Base-by-base conservation (phyloP, 768 basidiomycete species). In the Lyophyllum decastes region DNA sequence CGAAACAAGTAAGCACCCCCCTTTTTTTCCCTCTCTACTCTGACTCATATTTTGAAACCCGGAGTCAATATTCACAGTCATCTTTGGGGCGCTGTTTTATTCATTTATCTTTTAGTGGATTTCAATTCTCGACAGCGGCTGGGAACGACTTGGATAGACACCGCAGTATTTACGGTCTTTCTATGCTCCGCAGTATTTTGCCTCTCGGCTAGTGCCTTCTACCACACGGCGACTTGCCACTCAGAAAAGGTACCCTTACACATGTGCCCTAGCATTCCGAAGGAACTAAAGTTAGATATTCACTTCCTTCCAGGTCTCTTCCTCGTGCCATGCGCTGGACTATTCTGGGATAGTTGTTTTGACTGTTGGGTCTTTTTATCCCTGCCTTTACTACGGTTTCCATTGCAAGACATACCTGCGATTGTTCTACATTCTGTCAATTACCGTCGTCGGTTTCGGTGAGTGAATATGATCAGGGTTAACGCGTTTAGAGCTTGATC, bases 61-160 rank as follows among this genome's bases (percentile, higher is more conserved):
- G 14, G 58, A 91, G 92, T 95, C 55, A 95, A 95, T 72, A 92
- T 95, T 46, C 89, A 93, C 71, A 89, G 81, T 58, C 94, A 95
- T 68, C 75, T 94, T 8, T 81, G 85, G 75, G 90, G 86, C 25
- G 84, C 87, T 30, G 66, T 83, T 4, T 64, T 90, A 24, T 92
- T 91, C 67, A 64, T 74, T 16, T 78, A 79, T 68, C 72, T 89
- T 52, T 73, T 88, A 34, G 65, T 68, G 40, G 84, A 83, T 4
- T 83, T 86, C 61, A 79, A 80, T 57, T 70, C 77, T 22, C 73
- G 73, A 45, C 77, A 88, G 64, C 81, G 88, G 60, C 77, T 80
- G 21, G 73, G 77, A 41, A 76, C 85, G 43, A 84, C 84, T 22
- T 87, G 84, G 84, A 59, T 73, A 38, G 92, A 93, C 68, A 73